phyloP scores from a whole-genome alignment of 2,329 filamentous ascomycete genomes.

The Hymenoscyphus fraxineus region DNA sequence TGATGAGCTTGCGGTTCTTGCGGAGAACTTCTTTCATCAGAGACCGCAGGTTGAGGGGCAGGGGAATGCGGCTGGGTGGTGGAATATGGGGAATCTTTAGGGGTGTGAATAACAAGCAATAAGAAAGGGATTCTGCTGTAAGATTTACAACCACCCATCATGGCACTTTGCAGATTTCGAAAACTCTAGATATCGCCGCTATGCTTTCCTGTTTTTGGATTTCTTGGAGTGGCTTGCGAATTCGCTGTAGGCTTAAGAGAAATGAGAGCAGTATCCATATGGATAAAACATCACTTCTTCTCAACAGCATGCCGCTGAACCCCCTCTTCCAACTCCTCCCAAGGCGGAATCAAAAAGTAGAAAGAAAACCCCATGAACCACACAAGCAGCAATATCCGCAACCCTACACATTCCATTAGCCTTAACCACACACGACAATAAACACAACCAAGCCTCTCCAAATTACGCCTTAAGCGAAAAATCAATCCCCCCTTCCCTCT shows the following conservation, averaged over 20 bases:
- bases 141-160: no score
- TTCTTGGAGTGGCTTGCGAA: no score
- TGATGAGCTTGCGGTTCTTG: slow-evolving; percentile 44
- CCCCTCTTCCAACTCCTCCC: slow-evolving; percentile 7
- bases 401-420: slow-evolving; percentile 4
- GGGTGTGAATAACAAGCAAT: no score
- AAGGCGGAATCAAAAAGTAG: slow-evolving; percentile 13
- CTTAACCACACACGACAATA: neutral
- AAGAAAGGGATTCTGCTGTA: no score
- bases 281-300: neutral
- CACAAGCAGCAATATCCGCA: slow-evolving; percentile 16
- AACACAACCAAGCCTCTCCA: neutral
- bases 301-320: neutral
- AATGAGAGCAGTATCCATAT: no score
- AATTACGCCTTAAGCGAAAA: neutral
- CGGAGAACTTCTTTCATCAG: slow-evolving; percentile 46
- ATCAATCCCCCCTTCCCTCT: no score
- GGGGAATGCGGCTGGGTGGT: slow-evolving; percentile 27
- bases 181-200: no score
- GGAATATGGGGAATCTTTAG: slow-evolving; percentile 26
- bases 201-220: no score
- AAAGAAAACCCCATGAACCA: slow-evolving; percentile 18
- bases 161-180: no score
- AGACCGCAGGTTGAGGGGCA: slow-evolving; percentile 29
- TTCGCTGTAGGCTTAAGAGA: no score